Conservation (phyloP, 2,329 filamentous ascomycete genomes). For the Fusarium caatingaense region DNA sequence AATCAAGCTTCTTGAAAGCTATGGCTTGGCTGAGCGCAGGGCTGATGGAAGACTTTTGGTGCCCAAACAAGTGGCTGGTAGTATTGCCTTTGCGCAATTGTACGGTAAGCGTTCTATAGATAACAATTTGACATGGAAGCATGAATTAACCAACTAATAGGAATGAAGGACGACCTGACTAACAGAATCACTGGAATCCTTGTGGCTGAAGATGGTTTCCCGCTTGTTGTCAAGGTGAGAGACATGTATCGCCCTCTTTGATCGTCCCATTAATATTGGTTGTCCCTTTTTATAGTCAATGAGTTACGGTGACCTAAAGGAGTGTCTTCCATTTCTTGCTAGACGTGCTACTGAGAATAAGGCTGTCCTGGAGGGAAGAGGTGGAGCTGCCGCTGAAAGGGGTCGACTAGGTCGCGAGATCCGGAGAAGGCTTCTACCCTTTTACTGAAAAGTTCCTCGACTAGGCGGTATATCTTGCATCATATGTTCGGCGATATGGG, state of each 20-base stretch:
- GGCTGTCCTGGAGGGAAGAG: conserved; percentile 31
- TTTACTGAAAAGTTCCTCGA: background rate
- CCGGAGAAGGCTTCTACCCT: background rate
- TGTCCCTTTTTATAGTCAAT: conserved; percentile 7
- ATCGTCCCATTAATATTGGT: no score
- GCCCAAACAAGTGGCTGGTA: conserved; percentile 17
- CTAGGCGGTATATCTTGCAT: no score
- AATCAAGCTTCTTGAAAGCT: conserved; percentile 13
- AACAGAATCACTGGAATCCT: conserved; percentile 26
- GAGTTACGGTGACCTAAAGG: conserved; percentile 37
- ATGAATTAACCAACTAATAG: background rate
- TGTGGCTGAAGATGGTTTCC: conserved; percentile 14
- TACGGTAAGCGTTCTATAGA: conserved; percentile 6
- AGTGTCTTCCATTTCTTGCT: conserved; percentile 29
- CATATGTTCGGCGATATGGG: no score
- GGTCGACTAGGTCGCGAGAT: conserved; percentile 28
- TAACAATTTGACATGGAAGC: background rate
- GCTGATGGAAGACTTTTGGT: conserved; percentile 3
- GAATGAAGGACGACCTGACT: background rate
- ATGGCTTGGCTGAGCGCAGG: conserved; percentile 11
- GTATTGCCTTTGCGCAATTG: conserved; percentile 26
- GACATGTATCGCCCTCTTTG: no score
- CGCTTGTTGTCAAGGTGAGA: conserved; percentile 24
- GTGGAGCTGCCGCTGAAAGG: conserved; percentile 30
- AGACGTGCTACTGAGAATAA: conserved; percentile 35